Evolutionary conservation across 768 basidiomycete species (phyloP).

Genomic region (Daedaleopsis nitida): DNA sequence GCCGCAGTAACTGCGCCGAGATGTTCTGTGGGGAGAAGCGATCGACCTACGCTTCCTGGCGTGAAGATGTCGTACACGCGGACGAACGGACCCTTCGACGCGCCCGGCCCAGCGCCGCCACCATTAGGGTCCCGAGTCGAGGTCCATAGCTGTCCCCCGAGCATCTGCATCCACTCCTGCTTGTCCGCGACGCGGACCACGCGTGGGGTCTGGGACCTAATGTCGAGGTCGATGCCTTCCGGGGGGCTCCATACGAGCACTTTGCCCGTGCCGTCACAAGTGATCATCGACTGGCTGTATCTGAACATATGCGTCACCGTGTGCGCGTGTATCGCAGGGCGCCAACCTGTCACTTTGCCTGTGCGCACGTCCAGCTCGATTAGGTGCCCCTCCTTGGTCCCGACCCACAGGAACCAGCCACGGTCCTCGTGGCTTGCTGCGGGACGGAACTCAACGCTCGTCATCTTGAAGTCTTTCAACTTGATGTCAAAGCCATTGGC

Average conservation of each 20-base stretch:
- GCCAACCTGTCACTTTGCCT: conserved; percentile 57
- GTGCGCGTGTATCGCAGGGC: conserved; percentile 63
- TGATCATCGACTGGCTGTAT: conserved; percentile 69
- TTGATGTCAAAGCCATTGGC: conserved; percentile 50
- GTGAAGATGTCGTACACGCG: conserved; percentile 78
- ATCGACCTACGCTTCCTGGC: conserved; percentile 54
- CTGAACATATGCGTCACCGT: conserved; percentile 75
- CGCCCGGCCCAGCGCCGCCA: conserved; percentile 35
- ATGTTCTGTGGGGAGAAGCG: conserved; percentile 64
- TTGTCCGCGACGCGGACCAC: conserved; percentile 77
- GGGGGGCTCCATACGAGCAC: conserved; percentile 66
- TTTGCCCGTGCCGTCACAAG: conserved; percentile 87
- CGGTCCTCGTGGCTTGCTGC: conserved; percentile 45
- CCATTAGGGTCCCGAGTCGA: conserved; percentile 54
- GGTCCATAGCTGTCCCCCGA: conserved; percentile 85
- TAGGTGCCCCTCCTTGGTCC: conserved; percentile 88
- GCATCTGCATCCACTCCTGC: conserved; percentile 73
- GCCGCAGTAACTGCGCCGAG: conserved; percentile 85
- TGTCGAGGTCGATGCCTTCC: conserved; percentile 28
- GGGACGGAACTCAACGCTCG: conserved; percentile 77
- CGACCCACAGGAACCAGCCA: conserved; percentile 78
- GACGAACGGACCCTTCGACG: conserved; percentile 65
- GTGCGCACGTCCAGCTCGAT: conserved; percentile 77
- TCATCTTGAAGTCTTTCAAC: conserved; percentile 69
- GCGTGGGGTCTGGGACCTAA: conserved; percentile 53